A percentile compares a stretch with the other conserved stretches of the same genome.
Conservation (phyloP, 768 basidiomycete genomes). For the Sarcodon aspratus region DNA sequence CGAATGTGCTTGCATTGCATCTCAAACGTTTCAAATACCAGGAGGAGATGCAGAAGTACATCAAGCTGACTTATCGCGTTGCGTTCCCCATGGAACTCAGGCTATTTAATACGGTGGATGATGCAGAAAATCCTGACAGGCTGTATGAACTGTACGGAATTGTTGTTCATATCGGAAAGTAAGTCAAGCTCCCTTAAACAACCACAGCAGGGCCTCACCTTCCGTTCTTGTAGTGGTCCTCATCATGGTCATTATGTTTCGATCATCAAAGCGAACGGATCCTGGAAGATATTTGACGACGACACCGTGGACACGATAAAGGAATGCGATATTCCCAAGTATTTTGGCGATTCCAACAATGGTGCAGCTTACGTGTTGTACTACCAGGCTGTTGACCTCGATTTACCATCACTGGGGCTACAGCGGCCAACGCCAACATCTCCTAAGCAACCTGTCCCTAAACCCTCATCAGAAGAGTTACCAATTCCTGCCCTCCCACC, state of each 20-base stretch:
- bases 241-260: conserved; percentile 98
- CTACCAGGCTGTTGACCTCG: conserved; percentile 89
- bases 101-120: conserved; percentile 95
- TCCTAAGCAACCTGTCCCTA: neutral
- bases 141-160: conserved; percentile 93
- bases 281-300: conserved; percentile 95
- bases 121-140: conserved; percentile 82
- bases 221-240: conserved; percentile 57
- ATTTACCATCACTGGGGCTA: conserved; percentile 61
- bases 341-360: conserved; percentile 83
- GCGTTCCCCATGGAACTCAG: conserved; percentile 93
- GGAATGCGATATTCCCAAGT: conserved; percentile 84
- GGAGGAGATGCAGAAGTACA: conserved; percentile 80
- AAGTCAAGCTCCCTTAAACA: conserved; percentile 22
- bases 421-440: conserved; percentile 20
- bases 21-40: conserved; percentile 99
- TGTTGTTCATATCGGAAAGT: conserved; percentile 99
- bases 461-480: neutral
- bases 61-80: conserved; percentile 94
- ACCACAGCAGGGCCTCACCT: conserved; percentile 1
- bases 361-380: conserved; percentile 95
- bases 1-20: conserved; percentile 91
- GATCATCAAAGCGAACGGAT: conserved; percentile 71
- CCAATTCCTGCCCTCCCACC: conserved; percentile 21
- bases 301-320: conserved; percentile 82